phyloP scores from a whole-genome alignment of 2,329 filamentous ascomycete species.

The Bisporella sp. region DNA sequence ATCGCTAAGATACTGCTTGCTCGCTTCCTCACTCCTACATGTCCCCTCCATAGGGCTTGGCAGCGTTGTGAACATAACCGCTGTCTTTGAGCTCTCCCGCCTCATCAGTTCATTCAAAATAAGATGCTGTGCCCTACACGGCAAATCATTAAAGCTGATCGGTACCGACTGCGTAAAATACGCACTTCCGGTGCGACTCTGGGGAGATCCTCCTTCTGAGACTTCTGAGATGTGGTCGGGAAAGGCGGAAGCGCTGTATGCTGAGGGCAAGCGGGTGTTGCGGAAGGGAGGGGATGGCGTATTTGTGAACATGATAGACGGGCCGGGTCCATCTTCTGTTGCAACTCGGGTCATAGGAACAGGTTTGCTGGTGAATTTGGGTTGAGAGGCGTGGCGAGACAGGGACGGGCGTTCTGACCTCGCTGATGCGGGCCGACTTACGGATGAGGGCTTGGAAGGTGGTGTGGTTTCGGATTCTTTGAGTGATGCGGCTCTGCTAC shows the following conservation, averaged over 20 bases:
- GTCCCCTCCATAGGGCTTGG: slow-evolving; percentile 77
- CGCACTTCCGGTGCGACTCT: slow-evolving; percentile 30
- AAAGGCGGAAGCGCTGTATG: slow-evolving; percentile 13
- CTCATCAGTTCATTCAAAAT: slow-evolving; percentile 81
- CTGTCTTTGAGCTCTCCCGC: slow-evolving; percentile 60
- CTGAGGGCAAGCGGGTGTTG: slow-evolving; percentile 19
- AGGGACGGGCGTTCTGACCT: slow-evolving; percentile 36
- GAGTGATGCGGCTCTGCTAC: slow-evolving; percentile 9
- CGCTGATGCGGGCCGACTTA: slow-evolving; percentile 2
- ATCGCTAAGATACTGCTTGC: slow-evolving; percentile 68
- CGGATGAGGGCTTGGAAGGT: slow-evolving; percentile 9
- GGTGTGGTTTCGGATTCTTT: slow-evolving; percentile 5
- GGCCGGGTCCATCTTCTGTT: slow-evolving; percentile 56
- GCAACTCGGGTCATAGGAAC: slow-evolving; percentile 64
- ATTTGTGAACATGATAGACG: slow-evolving; percentile 70
- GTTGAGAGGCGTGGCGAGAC: slow-evolving; percentile 47
- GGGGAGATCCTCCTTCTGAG: slow-evolving; percentile 6
- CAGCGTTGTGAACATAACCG: slow-evolving; percentile 76
- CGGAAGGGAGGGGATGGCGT: slow-evolving; percentile 23
- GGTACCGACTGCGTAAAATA: slow-evolving; percentile 57
- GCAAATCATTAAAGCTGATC: slow-evolving; percentile 79
- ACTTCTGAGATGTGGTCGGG: slow-evolving; percentile 13
- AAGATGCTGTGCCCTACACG: slow-evolving; percentile 75
- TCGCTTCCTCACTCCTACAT: slow-evolving; percentile 60
- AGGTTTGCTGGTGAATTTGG: slow-evolving; percentile 65